Conservation (phyloP, 139 green algal species). For the Picochlorum sp. region DNA sequence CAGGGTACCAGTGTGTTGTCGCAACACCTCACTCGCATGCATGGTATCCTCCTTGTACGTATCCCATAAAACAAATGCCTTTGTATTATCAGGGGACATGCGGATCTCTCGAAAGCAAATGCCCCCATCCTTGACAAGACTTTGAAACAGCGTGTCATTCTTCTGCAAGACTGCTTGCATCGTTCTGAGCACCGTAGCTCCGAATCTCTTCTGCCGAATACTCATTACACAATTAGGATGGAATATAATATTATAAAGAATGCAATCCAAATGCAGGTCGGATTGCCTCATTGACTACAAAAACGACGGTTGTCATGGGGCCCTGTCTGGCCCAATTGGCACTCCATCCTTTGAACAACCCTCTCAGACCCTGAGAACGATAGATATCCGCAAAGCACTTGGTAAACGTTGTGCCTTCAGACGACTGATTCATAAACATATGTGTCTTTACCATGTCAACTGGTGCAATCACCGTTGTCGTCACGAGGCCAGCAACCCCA, state of each 20-base stretch:
- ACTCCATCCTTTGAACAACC: conserved; percentile 46
- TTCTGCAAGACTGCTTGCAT: conserved; percentile 11
- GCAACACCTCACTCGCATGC: not conserved
- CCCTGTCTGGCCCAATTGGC: conserved; percentile 57
- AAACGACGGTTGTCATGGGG: conserved; percentile 64
- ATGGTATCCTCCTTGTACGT: not conserved
- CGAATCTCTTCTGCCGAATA: conserved; percentile 15
- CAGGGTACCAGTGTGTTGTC: conserved; percentile 1
- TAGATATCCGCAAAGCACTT: conserved; percentile 30
- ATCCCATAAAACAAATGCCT: conserved; percentile 46
- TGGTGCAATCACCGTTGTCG: conserved; percentile 77
- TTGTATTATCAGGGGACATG: conserved; percentile 44
- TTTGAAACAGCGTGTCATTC: conserved; percentile 9
- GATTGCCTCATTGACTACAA: conserved; percentile 42
- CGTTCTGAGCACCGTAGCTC: not conserved
- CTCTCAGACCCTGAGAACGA: conserved; percentile 29
- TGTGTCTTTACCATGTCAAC: conserved; percentile 82
- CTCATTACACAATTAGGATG: not conserved
- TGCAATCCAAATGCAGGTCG: conserved; percentile 4
- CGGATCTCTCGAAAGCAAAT: conserved; percentile 28
- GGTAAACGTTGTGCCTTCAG: conserved; percentile 1
- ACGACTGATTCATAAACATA: conserved; percentile 18
- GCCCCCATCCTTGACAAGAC: conserved; percentile 16
- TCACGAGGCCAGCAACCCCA: conserved; percentile 74
- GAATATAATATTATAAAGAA: not conserved